These are phyloP conservation scores for Martiniozyma abietophila DNA, from an alignment of 805 yeast genomes.

Conservation along the genomic window DNA sequence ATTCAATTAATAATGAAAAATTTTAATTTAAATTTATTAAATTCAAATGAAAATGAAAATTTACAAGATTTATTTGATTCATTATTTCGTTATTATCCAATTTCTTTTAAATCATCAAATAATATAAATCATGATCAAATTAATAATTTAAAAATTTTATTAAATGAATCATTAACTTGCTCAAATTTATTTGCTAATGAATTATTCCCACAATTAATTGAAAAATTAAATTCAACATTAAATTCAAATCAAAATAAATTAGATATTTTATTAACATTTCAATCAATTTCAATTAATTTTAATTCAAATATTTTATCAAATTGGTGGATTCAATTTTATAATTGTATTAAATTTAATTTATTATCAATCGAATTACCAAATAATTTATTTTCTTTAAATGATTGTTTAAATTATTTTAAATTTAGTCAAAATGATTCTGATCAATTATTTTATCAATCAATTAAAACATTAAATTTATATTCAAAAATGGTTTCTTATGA, in stretches of 20 bases:
- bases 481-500: no score
- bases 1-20: constrained; percentile 36
- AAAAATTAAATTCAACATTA: constrained; percentile 63
- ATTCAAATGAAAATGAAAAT: constrained; percentile 32
- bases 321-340: constrained; percentile 51
- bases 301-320: no score
- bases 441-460: constrained; percentile 27
- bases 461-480: constrained; percentile 2
- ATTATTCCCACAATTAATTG: constrained; percentile 66
- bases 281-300: constrained; percentile 44
- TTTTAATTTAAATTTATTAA: no score
- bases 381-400: no score
- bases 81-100: constrained; percentile 92
- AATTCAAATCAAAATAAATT: constrained; percentile 56
- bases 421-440: constrained; percentile 28
- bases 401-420: no score
- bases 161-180: constrained; percentile 56
- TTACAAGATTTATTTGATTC: constrained; percentile 75
- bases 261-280: constrained; percentile 62
- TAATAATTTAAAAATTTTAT: constrained; percentile 51
- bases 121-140: constrained; percentile 81
- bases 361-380: no score
- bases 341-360: constrained; percentile 50
- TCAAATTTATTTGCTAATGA: constrained; percentile 59
- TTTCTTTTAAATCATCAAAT: constrained; percentile 88